Evolutionary conservation across 2,329 filamentous ascomycete species (phyloP), one percentile per base, ranked within the genome.

Genomic region (Trichoderma cornu-damae): DNA sequence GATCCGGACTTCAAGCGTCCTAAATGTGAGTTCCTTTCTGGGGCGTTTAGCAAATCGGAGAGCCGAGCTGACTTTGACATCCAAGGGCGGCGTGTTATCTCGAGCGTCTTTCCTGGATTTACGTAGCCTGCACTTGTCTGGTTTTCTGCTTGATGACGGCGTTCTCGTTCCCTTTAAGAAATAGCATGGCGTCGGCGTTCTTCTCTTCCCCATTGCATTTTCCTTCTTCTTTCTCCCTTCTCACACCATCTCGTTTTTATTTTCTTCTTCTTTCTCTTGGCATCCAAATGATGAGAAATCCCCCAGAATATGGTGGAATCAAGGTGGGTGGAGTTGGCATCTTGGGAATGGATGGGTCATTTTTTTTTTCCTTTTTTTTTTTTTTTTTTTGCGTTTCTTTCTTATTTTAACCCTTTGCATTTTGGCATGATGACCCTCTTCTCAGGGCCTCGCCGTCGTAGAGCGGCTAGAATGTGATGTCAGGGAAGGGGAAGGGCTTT

Each of bases 1-100:
- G 74, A 77, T 43, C 73, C 73, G 6, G 74, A 77, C 60, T 65
- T 68, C 48, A 66, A 68, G 48, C 69, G 68, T 59, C 71, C 73
- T 32, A 68, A 68, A 59, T 77, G 74, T 76, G 63, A 71, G 74
- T 70, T 9, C 6, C 16, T 32, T n/a, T 7, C 14, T 14, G 7
- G 2, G 20, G 37, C 48, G n/a, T 44, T 28, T 28, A 28, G 18
- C 14, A 22, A n/a, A n/a, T n/a, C n/a, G n/a, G n/a, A 9, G 30
- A 42, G 2, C 6, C 14, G 16, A 26, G 16, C 50, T 59, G 24
- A 59, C 35, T 26, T 26, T 35, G 8, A 4, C 3, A 7, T 7
- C 4, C 35, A 47, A 59, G 58, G 58, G 58, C 58, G 58, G 7
- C 58, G 58, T 28, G 42, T 57, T 8, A 16, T 59, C 22, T 57